Base-by-base conservation (phyloP, 192 early-diverging fungal species). In the Coemansia sp. region DNA sequence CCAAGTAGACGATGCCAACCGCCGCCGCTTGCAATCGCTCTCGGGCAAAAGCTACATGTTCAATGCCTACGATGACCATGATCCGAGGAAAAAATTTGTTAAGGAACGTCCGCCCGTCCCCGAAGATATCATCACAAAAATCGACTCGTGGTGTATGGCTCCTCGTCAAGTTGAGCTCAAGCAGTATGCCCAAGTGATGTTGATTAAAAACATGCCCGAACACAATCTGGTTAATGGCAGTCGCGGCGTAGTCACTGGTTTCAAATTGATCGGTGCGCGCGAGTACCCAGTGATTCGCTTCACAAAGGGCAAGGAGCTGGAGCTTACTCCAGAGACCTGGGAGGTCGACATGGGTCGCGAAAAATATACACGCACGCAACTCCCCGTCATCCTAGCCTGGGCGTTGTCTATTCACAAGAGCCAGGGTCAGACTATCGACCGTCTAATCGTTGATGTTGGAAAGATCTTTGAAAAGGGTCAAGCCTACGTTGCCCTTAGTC, bases 391-490 rank as follows among this genome's bases (percentile, higher is more conserved):
- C 24, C 74, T 94, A 31, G 92, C 93, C 6, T 95, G 94, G 94
- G 92, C 93, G 3, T 76, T 94, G 68, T 92, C 91, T 38, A 94
- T 95, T 57, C 94, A 95, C 71, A 95, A 95, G 74, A 89, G 88
- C 68, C 94, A 95, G 71, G 94, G 94, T 2, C 93, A 95, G 80
- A 94, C 94, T 7, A 84, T 95, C 16, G 91, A 93, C 34, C 83
- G 89, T 27, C 86, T 93, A 20, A 69, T 84, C 33, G 92, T 95
- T 39, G 91, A 95, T 75, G 76, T 95, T 38, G 85, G 87, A 18
- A 85, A 84, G 49, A 87, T 90, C 3, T 95, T 95, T 89, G 93
- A 94, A 66, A 89, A 89, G 66, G 94, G 94, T 3, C 91, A 93
- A 75, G 92, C 92, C 3, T 95, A 95, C 71, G 94, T 95, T 34